Conservation (phyloP, 768 basidiomycete species). For the Exidia glandulosa region DNA sequence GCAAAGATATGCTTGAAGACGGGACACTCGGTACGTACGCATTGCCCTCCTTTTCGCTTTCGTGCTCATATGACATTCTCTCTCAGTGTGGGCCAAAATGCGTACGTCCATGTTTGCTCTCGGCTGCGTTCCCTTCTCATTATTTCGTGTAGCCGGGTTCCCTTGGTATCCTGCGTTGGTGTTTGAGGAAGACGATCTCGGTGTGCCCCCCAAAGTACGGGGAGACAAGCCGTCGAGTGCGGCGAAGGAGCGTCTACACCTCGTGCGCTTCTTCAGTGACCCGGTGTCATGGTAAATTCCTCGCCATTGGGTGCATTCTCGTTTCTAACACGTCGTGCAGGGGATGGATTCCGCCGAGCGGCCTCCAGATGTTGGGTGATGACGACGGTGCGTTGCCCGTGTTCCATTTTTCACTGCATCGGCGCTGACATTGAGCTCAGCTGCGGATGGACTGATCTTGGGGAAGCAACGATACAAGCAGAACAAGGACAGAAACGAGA, state of each 20-base stretch:
- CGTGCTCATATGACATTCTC: neutral
- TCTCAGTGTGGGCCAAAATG: slow-evolving; percentile 75
- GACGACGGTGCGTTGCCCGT: slow-evolving; percentile 51
- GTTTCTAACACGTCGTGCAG: slow-evolving; percentile 24
- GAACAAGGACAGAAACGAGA: no score
- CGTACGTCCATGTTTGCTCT: slow-evolving; percentile 28
- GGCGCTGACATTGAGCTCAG: no score
- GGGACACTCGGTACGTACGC: slow-evolving; percentile 54
- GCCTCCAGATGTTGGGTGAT: slow-evolving; percentile 59
- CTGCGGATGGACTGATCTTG: no score
- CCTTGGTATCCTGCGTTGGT: slow-evolving; percentile 88
- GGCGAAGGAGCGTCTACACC: slow-evolving; percentile 36
- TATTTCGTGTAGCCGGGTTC: slow-evolving; percentile 2
- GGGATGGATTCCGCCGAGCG: slow-evolving; percentile 48
- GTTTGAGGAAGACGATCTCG: slow-evolving; percentile 46
- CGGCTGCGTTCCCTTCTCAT: neutral
- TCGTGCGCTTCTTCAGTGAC: slow-evolving; percentile 76
- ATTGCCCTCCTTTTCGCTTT: slow-evolving; percentile 1
- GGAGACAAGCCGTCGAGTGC: slow-evolving; percentile 20
- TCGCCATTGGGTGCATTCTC: neutral
- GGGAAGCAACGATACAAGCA: no score
- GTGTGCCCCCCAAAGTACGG: slow-evolving; percentile 39
- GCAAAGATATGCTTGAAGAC: slow-evolving; percentile 9
- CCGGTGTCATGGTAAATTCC: slow-evolving; percentile 44
- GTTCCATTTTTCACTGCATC: no score